phyloP scores from a whole-genome alignment of 208 protist genomes.

The Strigomonas culicis region DNA sequence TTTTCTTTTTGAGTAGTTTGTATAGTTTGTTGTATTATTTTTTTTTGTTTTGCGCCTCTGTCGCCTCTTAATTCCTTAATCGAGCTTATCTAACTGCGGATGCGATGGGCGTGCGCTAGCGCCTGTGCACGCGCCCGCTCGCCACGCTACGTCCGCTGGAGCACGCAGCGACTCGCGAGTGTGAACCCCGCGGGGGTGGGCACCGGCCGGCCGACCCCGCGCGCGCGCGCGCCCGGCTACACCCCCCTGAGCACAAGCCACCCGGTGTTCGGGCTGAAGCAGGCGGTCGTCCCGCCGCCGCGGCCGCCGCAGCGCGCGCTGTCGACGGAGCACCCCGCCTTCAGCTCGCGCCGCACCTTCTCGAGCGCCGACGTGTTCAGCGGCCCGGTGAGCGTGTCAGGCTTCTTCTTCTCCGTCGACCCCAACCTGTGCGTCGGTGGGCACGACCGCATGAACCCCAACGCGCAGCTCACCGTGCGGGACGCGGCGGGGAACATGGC shows the following conservation, averaged over 20 bases:
- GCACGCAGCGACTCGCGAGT: conserved; percentile 13
- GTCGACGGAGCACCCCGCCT: conserved; percentile 70
- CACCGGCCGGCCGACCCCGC: conserved; percentile 18
- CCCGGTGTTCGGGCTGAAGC: conserved; percentile 67
- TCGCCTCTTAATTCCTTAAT: not conserved
- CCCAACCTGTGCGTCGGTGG: conserved; percentile 55
- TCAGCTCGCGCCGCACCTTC: conserved; percentile 48
- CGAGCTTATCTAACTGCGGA: not conserved
- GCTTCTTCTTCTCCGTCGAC: conserved; percentile 79
- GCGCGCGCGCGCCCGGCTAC: conserved; percentile 28
- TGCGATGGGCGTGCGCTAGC: not conserved
- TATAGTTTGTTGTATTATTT: conserved; percentile 8
- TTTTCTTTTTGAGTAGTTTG: conserved; percentile 4
- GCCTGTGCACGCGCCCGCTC: not conserved
- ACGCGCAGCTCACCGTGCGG: conserved; percentile 77
- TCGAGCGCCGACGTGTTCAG: conserved; percentile 51
- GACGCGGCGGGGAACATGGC: conserved; percentile 72
- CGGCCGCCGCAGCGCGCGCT: conserved; percentile 24
- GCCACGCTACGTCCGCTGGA: not conserved
- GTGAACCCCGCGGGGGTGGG: conserved; percentile 27
- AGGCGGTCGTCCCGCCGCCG: conserved; percentile 33
- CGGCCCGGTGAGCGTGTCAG: conserved; percentile 65
- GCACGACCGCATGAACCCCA: conserved; percentile 71
- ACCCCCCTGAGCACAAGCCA: conserved; percentile 53
- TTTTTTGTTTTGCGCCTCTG: conserved; percentile 6